Base-by-base conservation (phyloP, 2,329 filamentous ascomycete genomes). In the Purpureocillium takamizusanense region DNA sequence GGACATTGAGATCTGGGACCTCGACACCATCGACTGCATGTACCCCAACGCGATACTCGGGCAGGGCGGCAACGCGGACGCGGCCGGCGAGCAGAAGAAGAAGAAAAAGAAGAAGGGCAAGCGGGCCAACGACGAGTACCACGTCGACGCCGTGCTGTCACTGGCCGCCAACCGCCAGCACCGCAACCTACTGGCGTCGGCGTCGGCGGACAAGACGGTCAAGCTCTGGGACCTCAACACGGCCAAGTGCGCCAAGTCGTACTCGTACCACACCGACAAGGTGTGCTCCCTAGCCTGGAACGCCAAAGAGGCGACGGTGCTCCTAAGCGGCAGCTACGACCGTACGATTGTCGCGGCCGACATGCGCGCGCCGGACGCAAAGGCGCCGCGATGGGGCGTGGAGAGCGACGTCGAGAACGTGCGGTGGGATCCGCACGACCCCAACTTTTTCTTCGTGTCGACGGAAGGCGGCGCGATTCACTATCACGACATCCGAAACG, bases 161-260 rank as follows among this genome's bases (percentile, higher is more conserved):
- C 78, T 98, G 32, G 84, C 92, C 3, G 87, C 88, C 36, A 98
- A 98, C 69, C 76, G 89, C 53, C 82, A 89, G 55, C 90, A 98
- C 66, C 81, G 89, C 46, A 97, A 97, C 60, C 74, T 98, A 41
- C 77, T 98, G 33, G 92, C 92, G 11, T 97, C 90, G 1, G 87
- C 86, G 2, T 98, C 92, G 1, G 92, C 92, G 15, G 92, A 98
- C 67, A 88, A 89, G 67, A 98, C 92, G 3, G 81, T 97, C 55
- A 98, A 98, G 70, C 76, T 98, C 15, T 98, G 92, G 92, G 92
- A 98, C 59, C 70, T 98, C 45, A 86, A 88, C 67, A 95, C 87
- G 3, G 76, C 85, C 44, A 88, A 82, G 61, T 95, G 88, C 62
- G 92, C 92, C 52, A 92, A 95, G 67, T 95, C 89, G 33, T 98